These are phyloP conservation scores for Jackrogersella multiformis DNA, from an alignment of 495 filamentous ascomycete genomes.

Conservation along the genomic window DNA sequence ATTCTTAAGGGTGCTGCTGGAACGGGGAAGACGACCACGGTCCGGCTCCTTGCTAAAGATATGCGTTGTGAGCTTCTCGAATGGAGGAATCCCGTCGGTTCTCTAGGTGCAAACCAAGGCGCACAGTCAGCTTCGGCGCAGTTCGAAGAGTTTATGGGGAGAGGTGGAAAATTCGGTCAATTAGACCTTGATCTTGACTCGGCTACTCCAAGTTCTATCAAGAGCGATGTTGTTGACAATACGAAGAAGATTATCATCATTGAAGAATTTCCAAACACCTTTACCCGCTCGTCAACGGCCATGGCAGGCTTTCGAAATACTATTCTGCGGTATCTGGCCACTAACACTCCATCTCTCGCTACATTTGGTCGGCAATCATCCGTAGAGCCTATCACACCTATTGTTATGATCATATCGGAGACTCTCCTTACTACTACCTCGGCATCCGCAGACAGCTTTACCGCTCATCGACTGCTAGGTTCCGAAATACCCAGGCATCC, in stretches of 20 bases:
- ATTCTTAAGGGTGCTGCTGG: constrained; percentile 92
- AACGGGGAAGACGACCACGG: constrained; percentile 88
- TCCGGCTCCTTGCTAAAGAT: constrained; percentile 76
- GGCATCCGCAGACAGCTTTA: constrained; percentile 84
- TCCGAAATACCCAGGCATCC: constrained; percentile 83
- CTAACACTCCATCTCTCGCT: constrained; percentile 59
- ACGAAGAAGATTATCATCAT: constrained; percentile 73
- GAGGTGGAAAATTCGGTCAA: constrained; percentile 79
- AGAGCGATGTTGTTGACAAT: constrained; percentile 23
- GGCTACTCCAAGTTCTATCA: constrained; percentile 25
- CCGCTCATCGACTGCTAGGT: constrained; percentile 85
- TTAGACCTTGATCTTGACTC: constrained; percentile 68
- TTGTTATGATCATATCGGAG: constrained; percentile 92
- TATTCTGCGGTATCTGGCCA: constrained; percentile 76
- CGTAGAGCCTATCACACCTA: constrained; percentile 66
- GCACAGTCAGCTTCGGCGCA: constrained; percentile 73
- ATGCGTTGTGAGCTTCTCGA: constrained; percentile 80
- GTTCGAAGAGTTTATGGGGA: constrained; percentile 89
- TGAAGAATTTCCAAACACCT: constrained; percentile 93
- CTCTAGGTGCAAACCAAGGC: constrained; percentile 64
- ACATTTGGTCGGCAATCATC: constrained; percentile 44
- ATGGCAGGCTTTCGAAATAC: constrained; percentile 78
- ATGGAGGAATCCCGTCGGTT: constrained; percentile 84
- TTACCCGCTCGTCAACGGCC: constrained; percentile 70
- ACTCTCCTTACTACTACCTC: constrained; percentile 79